Evolutionary conservation across 73 alveolate genomes (phyloP), one percentile per base, ranked within the genome.

Genomic region (Tetrahymena borealis): DNA sequence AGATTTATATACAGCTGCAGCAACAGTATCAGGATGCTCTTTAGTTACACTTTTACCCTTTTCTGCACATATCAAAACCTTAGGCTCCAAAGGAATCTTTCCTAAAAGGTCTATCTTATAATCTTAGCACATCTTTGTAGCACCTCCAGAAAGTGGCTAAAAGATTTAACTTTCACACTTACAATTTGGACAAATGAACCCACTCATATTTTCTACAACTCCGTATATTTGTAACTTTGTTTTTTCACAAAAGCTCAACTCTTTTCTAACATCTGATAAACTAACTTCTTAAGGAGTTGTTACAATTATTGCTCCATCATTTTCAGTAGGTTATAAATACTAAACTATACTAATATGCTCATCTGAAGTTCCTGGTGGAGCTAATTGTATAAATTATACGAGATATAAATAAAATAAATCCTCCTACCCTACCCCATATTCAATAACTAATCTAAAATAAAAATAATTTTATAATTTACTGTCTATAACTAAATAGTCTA

Each of bases 291-390:
- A 98, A 78, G 99, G 99, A 24, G 99, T 98, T 0, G 99, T 99
- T 12, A 99, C 99, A 11, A 99, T 96, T 32, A 99, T 95, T 38
- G 99, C 99, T n/a, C 99, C 99, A 91, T 92, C 94, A 95, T 94
- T 35, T 98, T 94, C 40, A 38, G 91, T 32, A 28, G 94, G 90
- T 60, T 39, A 40, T 77, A 98, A 96, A 94, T 97, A 98, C 91
- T 98, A 93, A 7, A 96, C 97, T 37, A 97, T 94, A n/a, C 99
- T 95, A 35, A 99, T 96, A 95, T 99, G 99, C 94, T 99, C 99
- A 96, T 99, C 99, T 7, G 99, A 98, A 18, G 99, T 99, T 31
- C 99, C 99, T 16, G 99, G 99, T 7, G 99, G 99, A 32, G 99
- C n/a, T n/a, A n/a, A n/a, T n/a, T n/a, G n/a, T n/a, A n/a, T n/a